These are phyloP conservation scores for Zygoascus meyerae DNA, from an alignment of 1,139 yeast genomes.

Conservation along the genomic window DNA sequence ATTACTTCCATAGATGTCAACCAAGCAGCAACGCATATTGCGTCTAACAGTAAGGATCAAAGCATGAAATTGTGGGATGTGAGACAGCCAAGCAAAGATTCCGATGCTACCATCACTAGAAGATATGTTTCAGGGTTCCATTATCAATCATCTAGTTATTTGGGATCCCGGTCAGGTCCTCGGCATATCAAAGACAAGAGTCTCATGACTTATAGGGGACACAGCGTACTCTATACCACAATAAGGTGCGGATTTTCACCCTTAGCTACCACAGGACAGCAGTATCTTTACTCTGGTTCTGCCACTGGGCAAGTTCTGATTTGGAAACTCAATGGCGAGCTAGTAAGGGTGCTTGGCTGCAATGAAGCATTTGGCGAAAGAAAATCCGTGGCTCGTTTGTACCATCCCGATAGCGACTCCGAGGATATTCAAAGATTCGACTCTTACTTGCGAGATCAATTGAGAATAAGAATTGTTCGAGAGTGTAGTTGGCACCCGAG, in stretches of 20 bases:
- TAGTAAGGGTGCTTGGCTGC: constrained; percentile 18
- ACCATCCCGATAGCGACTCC: not conserved
- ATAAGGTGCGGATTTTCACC: constrained; percentile 35
- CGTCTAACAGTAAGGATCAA: constrained; percentile 33
- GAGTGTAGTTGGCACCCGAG: constrained; percentile 23
- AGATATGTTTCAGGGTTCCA: constrained; percentile 22
- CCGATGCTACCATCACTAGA: constrained; percentile 12
- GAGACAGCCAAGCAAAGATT: constrained; percentile 21
- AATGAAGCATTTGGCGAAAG: constrained; percentile 5
- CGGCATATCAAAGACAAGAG: constrained; percentile 28
- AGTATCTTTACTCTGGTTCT: constrained; percentile 33
- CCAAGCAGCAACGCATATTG: constrained; percentile 27
- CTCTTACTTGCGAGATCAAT: not conserved
- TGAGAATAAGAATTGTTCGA: constrained; percentile 13
- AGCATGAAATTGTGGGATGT: constrained; percentile 33
- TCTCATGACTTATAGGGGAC: constrained; percentile 32
- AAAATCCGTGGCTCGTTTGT: not conserved
- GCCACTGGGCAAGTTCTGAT: constrained; percentile 29
- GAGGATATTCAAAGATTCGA: not conserved
- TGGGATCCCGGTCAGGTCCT: constrained; percentile 18
- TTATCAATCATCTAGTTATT: constrained; percentile 26
- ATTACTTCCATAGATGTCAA: constrained; percentile 29
- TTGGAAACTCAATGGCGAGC: constrained; percentile 31
- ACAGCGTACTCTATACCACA: constrained; percentile 28
- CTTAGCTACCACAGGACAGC: constrained; percentile 25